Percentiles rank a stretch among this genome's conserved stretches.
Conservation (phyloP, 176 grass and related monocot species). For the Triticum timopheevii region DNA sequence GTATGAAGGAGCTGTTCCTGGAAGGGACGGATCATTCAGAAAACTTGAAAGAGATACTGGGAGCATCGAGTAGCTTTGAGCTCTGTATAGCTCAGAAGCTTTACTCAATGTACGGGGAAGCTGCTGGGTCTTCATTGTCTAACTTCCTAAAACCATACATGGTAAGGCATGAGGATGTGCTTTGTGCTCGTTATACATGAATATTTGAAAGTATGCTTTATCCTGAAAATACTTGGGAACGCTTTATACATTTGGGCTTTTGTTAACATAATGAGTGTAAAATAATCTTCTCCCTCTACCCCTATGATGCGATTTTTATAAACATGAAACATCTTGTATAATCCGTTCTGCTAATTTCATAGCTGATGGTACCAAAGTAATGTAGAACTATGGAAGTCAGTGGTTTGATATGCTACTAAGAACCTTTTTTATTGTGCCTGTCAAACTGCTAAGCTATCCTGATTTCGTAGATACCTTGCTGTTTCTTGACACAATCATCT, state of each 20-base stretch:
- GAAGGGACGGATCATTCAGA: slow-evolving; percentile 44
- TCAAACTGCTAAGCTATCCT: neutral
- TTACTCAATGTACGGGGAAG: slow-evolving; percentile 43
- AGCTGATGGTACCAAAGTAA: slow-evolving; percentile 18
- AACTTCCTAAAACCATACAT: slow-evolving; percentile 69
- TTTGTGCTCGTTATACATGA: slow-evolving; percentile 12
- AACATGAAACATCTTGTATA: slow-evolving; percentile 5
- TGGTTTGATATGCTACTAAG: neutral
- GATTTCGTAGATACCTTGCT: slow-evolving; percentile 8
- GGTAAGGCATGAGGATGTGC: slow-evolving; percentile 40
- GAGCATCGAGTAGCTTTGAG: slow-evolving; percentile 68
- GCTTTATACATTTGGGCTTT: neutral
- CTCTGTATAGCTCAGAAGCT: slow-evolving; percentile 67
- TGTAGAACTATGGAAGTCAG: neutral
- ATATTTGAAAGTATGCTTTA: neutral
- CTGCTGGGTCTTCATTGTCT: slow-evolving; percentile 35
- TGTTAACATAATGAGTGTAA: neutral
- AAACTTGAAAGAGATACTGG: slow-evolving; percentile 57
- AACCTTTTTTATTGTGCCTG: neutral
- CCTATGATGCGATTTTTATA: neutral
- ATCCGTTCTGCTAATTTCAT: neutral
- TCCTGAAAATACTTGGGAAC: neutral
- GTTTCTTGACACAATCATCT: neutral
- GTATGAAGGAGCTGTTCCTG: slow-evolving; percentile 64
- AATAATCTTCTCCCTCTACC: neutral